These are phyloP conservation scores for Alternaria consortialis DNA, from an alignment of 2,329 filamentous ascomycete genomes.

Conservation along the genomic window DNA sequence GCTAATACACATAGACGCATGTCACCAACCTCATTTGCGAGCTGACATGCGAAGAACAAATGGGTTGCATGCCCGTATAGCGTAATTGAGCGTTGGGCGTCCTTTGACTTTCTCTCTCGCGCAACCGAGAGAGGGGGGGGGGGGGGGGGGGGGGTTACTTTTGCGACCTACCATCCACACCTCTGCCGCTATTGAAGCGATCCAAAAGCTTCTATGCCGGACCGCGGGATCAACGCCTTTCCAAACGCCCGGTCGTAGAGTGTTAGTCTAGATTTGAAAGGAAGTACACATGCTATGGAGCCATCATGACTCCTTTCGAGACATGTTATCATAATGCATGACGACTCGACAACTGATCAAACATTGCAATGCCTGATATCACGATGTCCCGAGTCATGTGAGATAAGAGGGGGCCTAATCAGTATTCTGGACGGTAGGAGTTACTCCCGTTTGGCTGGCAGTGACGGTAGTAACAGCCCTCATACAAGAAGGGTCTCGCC, in stretches of 20 bases:
- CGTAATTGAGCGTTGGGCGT: background rate
- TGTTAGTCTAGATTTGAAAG: background rate
- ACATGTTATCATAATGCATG: background rate
- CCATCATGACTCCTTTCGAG: background rate
- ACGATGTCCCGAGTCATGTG: background rate
- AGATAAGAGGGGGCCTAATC: background rate
- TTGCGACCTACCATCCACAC: background rate
- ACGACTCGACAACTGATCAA: background rate
- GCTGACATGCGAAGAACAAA: background rate
- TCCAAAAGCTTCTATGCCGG: background rate
- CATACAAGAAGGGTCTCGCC: constrained; percentile 2
- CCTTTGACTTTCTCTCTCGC: background rate
- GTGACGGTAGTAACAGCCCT: background rate
- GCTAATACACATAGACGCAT: background rate
- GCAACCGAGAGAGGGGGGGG: background rate
- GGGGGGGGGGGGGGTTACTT: background rate
- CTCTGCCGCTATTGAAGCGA: background rate
- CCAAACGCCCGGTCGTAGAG: background rate
- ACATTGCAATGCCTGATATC: background rate
- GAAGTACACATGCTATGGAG: background rate
- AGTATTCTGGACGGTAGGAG: background rate
- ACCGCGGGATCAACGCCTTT: background rate
- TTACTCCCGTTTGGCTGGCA: constrained; percentile 2
- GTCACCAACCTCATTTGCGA: background rate
- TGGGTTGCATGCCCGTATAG: background rate